Percentiles rank a stretch among this genome's conserved stretches.
phyloP scores from a whole-genome alignment of 2,329 filamentous ascomycete genomes.

The Cercospora nicotianae region DNA sequence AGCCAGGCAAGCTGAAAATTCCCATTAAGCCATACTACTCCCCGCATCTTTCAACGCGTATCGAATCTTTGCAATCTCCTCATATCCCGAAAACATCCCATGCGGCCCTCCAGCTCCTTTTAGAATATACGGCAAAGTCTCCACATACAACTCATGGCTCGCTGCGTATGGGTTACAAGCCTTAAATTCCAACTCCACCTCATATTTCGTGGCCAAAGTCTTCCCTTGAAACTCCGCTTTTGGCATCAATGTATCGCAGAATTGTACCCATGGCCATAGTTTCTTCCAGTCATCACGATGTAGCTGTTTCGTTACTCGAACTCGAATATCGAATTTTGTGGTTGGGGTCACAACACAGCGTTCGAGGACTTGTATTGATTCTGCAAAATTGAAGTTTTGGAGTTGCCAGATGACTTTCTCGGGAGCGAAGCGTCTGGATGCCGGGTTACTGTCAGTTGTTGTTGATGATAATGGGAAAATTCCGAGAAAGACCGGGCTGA shows the following conservation, averaged over 20 bases:
- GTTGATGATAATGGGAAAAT: not conserved
- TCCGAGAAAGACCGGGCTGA: constrained; percentile 11
- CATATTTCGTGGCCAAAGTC: constrained; percentile 10
- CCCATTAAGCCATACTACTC: not conserved
- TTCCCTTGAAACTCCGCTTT: constrained; percentile 7
- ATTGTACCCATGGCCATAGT: constrained; percentile 23
- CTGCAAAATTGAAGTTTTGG: constrained; percentile 16
- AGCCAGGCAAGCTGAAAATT: not conserved
- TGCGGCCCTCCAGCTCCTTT: constrained; percentile 15
- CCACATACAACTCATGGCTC: constrained; percentile 22
- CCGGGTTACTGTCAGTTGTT: not conserved
- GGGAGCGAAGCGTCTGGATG: constrained; percentile 2
- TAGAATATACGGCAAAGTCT: constrained; percentile 22
- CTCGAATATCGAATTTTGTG: constrained; percentile 15
- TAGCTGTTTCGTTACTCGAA: constrained; percentile 20
- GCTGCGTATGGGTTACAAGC: constrained; percentile 19
- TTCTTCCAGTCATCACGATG: constrained; percentile 18
- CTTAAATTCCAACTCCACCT: not conserved
- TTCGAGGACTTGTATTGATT: constrained; percentile 13
- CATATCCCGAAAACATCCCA: constrained; percentile 16
- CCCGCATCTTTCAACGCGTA: not conserved
- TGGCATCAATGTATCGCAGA: constrained; percentile 16
- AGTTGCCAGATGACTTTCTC: constrained; percentile 12
- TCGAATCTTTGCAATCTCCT: constrained; percentile 17
- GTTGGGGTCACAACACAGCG: not conserved